Evolutionary conservation across 2,329 filamentous ascomycete genomes (phyloP), one percentile per base, ranked within the genome.

Genomic region (Fusarium equiseti): DNA sequence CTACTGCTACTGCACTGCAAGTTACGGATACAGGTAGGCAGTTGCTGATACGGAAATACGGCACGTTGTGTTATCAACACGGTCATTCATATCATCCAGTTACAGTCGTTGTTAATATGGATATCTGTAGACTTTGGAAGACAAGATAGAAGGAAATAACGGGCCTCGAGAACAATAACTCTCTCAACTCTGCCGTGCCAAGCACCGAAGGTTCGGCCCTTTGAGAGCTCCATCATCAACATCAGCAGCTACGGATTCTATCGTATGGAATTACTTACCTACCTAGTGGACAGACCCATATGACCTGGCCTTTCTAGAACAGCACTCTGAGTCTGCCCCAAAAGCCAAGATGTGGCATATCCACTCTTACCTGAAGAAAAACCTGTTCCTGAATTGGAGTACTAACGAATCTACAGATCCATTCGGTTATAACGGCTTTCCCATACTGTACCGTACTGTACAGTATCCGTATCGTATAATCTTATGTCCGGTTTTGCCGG

Each of bases 401-500:
- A 38, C 35, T 52, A 16, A 15, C 16, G 24, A 38, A 52, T 52
- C 32, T 27, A 35, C 24, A 52, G 32, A 52, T 29, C 35, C 32
- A 61, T 64, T 70, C 66, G 66, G 66, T 53, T 72, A 74, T 71
- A 72, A 74, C 69, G 68, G 71, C 70, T 57, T 35, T 46, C 26
- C 32, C 22, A 6, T 40, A 6, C 16, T 51, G n/a, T 27, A 6
- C 16, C 18, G 18, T 40, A 9, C 16, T 51, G n/a, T 27, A 8
- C 12, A 27, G 12, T 38, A n/a, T 18, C 18, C 10, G 9, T 50
- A 22, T 55, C 35, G 35, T 29, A 40, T 42, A 45, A 59, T 43
- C 11, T 56, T 60, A 73, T 73, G 44, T 72, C 73, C 73, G 66
- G 52, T 64, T 74, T 75, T 75, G 71, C 73, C 73, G 73, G 64